Percentiles rank a stretch among this genome's conserved stretches.
Conservation (phyloP, 148 eudicot species). For the Simmondsia chinensis region DNA sequence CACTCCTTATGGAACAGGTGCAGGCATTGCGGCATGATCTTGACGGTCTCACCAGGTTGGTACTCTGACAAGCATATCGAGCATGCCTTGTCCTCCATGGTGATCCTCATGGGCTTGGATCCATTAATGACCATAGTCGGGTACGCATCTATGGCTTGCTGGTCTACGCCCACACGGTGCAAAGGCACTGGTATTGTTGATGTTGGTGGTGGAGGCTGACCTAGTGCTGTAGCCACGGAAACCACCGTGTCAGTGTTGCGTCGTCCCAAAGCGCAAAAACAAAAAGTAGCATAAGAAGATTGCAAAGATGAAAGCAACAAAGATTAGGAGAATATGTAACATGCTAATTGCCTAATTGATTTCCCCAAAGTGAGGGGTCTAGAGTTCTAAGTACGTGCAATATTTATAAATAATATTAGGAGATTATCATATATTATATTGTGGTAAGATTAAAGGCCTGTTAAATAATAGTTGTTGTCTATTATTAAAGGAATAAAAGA, state of each 20-base stretch:
- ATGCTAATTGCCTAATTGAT: too few relatives aligned
- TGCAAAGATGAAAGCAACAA: too few relatives aligned
- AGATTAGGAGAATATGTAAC: too few relatives aligned
- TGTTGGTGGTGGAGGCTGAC: slow-evolving; percentile 1
- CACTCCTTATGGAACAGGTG: slow-evolving; percentile 17
- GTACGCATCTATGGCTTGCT: slow-evolving; percentile 11
- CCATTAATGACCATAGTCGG: slow-evolving; percentile 13
- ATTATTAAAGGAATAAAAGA: too few relatives aligned
- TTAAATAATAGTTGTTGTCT: too few relatives aligned
- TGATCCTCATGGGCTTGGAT: background rate
- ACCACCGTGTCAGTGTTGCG: background rate
- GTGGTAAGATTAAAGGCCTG: too few relatives aligned
- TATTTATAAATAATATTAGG: too few relatives aligned
- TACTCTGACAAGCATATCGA: slow-evolving; percentile 18
- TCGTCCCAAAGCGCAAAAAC: too few relatives aligned
- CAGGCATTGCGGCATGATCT: slow-evolving; percentile 19
- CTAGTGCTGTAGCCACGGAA: slow-evolving; percentile 1
- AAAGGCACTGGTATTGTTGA: background rate
- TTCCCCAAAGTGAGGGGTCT: too few relatives aligned
- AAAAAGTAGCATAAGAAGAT: too few relatives aligned
- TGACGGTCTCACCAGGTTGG: background rate
- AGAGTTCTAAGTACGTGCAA: too few relatives aligned
- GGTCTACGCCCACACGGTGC: slow-evolving; percentile 3
- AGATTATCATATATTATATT: too few relatives aligned
- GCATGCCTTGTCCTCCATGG: slow-evolving; percentile 15